Evolutionary conservation across 768 basidiomycete genomes (phyloP), one percentile per base, ranked within the genome.

Genomic region (Rhizopogon vinicolor): DNA sequence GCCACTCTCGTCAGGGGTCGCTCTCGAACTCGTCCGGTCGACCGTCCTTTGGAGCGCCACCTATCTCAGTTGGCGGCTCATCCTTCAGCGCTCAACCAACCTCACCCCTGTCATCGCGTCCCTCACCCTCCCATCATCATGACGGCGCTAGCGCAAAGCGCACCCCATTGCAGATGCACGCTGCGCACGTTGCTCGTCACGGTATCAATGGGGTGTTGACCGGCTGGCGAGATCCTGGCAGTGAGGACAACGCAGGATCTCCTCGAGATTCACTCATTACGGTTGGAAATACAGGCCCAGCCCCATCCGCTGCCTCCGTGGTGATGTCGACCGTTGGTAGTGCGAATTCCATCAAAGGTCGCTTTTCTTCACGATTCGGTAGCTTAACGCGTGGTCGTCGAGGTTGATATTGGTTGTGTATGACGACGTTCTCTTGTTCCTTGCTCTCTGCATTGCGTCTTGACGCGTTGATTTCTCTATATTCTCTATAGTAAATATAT

Each of bases 121-220:
- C 57, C 0, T 28, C 29, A 7, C 28, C 6, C 3, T 49, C 35
- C 31, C 31, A 41, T 13, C 45, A 57, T 1, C 29, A 5, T 3
- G 70, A 67, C 6, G 8, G 44, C 25, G 19, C 57, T 5, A 63
- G 74, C 28, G 60, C 69, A 52, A 85, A 85, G 60, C 85, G 85
- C 61, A 91, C 91, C 0, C 87, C 87, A 2, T 74, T 93, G 18
- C 90, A 92, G 60, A 78, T 87, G 16, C 87, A 91, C 58, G 78
- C 93, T 0, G 91, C 90, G 5, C 86, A 92, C 60, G 77, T 93
- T 6, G 83, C 91, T 16, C 80, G 88, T 28, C 89, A 93, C 63
- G 91, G 91, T 9, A 87, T 93, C 69, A 86, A 84, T 44, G 90
- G 87, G 1, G 85, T 93, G 5, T 80, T 90, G 28, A 89, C 87